phyloP scores from a whole-genome alignment of 2,329 filamentous ascomycete species.

The Aspergillus amoenus region DNA sequence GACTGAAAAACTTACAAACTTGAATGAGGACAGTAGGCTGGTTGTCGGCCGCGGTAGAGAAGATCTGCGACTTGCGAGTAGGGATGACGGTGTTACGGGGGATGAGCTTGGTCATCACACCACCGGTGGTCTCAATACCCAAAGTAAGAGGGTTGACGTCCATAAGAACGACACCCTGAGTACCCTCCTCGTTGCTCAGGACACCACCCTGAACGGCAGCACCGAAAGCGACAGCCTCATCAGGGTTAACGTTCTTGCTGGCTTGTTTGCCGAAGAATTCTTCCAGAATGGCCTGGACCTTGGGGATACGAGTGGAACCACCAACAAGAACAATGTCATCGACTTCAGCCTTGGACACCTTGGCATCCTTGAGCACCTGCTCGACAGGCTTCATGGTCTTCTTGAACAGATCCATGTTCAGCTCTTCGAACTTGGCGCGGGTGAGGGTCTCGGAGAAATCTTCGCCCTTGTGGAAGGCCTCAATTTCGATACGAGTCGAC shows the following conservation, averaged over 20 bases:
- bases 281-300: conserved; percentile 91
- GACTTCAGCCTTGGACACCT: conserved; percentile 92
- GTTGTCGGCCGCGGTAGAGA: conserved; percentile 95
- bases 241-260: conserved; percentile 98
- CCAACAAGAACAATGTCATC: conserved; percentile 97
- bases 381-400: conserved; percentile 98
- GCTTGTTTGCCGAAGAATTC: conserved; percentile 99
- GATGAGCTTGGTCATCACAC: conserved; percentile 97
- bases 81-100: conserved; percentile 92
- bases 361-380: conserved; percentile 97
- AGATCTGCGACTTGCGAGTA: conserved; percentile 96
- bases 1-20: conserved; percentile 58
- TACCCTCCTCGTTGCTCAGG: conserved; percentile 81
- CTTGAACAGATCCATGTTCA: conserved; percentile 99
- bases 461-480: conserved; percentile 93
- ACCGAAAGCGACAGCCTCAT: conserved; percentile 97
- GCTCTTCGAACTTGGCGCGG: conserved; percentile 98
- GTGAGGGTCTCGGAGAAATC: conserved; percentile 98
- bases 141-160: conserved; percentile 96
- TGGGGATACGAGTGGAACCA: conserved; percentile 98
- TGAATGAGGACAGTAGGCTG: conserved; percentile 94
- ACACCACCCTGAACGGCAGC: conserved; percentile 97
- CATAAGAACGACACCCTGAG: conserved; percentile 83
- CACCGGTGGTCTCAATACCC: conserved; percentile 95
- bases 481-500: conserved; percentile 92